A percentile compares a stretch with the other conserved stretches of the same genome.
These are phyloP conservation scores for Populus euphratica DNA, from an alignment of 345 rosid species.

Conservation along the genomic window DNA sequence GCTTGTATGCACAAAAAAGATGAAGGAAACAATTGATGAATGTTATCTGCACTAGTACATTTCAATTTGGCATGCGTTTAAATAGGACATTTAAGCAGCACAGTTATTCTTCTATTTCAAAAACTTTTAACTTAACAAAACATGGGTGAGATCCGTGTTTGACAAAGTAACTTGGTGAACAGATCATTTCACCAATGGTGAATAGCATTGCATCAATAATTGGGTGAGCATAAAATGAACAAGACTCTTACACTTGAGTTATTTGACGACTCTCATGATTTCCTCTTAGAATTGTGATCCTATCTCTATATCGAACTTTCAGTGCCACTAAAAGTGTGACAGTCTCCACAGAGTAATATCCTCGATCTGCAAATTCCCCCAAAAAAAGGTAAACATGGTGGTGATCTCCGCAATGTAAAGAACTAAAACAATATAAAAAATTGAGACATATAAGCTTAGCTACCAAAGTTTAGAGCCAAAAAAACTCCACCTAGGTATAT, in stretches of 20 bases:
- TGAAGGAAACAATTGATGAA: neutral
- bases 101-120: neutral
- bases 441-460: neutral
- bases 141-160: neutral
- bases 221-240: neutral
- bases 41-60: neutral
- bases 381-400: neutral
- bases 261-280: conserved; percentile 39
- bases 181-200: neutral
- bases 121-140: neutral
- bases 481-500: neutral
- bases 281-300: conserved; percentile 37
- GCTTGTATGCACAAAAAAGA: neutral
- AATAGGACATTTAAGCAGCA: neutral
- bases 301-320: conserved; percentile 36
- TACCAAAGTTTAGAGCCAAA: neutral
- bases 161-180: neutral
- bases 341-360: conserved; percentile 39
- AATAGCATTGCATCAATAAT: neutral
- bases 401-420: neutral
- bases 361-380: conserved; percentile 24
- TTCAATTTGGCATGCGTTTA: neutral
- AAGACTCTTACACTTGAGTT: conserved; percentile 34
- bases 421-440: neutral
- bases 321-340: conserved; percentile 35